Percentiles rank a stretch among this genome's conserved stretches.
Evolutionary conservation across 768 basidiomycete genomes (phyloP).

Genomic region (Chalciporus piperatus): DNA sequence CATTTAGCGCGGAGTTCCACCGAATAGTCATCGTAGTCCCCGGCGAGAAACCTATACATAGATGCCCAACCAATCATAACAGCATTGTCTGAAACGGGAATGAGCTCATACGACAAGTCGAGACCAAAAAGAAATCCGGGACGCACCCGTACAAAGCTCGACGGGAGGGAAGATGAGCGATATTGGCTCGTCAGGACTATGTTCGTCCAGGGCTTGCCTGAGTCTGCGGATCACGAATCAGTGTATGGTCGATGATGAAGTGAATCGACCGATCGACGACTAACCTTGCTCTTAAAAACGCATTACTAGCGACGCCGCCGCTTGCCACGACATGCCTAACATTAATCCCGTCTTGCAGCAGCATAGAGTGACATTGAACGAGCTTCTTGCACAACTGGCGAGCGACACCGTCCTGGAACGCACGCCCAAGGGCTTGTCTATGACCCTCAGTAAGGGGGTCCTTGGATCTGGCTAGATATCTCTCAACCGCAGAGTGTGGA

Average conservation of each 20-base stretch:
- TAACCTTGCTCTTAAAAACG: constrained; percentile 62
- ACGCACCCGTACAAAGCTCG: constrained; percentile 74
- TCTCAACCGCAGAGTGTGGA: constrained; percentile 68
- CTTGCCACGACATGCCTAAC: constrained; percentile 73
- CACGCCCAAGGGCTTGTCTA: constrained; percentile 53
- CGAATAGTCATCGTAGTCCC: constrained; percentile 59
- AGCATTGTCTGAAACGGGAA: constrained; percentile 70
- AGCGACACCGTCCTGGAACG: constrained; percentile 72
- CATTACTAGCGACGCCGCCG: constrained; percentile 93
- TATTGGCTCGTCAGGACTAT: constrained; percentile 34
- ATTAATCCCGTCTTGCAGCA: constrained; percentile 47
- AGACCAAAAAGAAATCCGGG: background rate
- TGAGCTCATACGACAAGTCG: background rate
- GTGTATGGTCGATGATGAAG: background rate
- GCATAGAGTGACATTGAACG: constrained; percentile 22
- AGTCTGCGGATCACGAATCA: constrained; percentile 29
- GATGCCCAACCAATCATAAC: constrained; percentile 96
- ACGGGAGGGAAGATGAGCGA: constrained; percentile 72
- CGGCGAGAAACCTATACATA: constrained; percentile 70
- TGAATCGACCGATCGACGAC: constrained; percentile 9
- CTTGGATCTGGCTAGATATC: constrained; percentile 43
- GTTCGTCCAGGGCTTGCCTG: constrained; percentile 24
- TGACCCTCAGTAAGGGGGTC: constrained; percentile 28
- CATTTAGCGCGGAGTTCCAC: constrained; percentile 68
- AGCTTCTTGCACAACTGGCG: constrained; percentile 77